Conservation (phyloP, 805 yeast genomes). For the Kodamaea leandrae region DNA sequence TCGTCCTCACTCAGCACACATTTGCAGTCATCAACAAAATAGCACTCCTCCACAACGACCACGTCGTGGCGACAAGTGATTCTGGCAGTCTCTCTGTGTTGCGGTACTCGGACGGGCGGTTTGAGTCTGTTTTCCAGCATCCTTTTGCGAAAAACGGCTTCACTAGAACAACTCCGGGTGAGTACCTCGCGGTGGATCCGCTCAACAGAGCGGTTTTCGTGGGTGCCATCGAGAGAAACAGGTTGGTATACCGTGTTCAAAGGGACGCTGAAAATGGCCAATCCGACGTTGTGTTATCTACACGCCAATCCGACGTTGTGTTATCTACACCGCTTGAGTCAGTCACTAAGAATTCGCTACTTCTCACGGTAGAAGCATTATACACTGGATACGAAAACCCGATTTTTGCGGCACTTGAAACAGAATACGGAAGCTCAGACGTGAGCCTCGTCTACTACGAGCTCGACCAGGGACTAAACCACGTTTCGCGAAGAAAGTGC, state of each 20-base stretch:
- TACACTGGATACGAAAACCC: conserved; percentile 80
- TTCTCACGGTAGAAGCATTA: conserved; percentile 54
- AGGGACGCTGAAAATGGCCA: conserved; percentile 42
- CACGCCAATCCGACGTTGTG: no score
- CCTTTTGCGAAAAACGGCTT: conserved; percentile 75
- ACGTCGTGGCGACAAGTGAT: conserved; percentile 70
- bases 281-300: no score
- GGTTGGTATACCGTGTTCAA: conserved; percentile 62
- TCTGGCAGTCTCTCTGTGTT: conserved; percentile 67
- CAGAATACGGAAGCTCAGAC: conserved; percentile 40
- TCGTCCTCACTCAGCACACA: conserved; percentile 42
- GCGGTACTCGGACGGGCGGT: conserved; percentile 41
- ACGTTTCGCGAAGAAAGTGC: conserved; percentile 49
- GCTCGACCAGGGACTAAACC: conserved; percentile 82
- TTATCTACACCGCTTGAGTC: conserved; percentile 73
- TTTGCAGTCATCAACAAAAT: conserved; percentile 61
- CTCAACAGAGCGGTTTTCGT: conserved; percentile 66
- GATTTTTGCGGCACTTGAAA: conserved; percentile 75
- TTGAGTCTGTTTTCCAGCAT: conserved; percentile 54
- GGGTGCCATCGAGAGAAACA: conserved; percentile 70
- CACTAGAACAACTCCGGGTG: conserved; percentile 73
- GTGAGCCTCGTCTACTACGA: conserved; percentile 63
- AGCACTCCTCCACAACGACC: conserved; percentile 53
- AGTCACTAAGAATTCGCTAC: conserved; percentile 46
- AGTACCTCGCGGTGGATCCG: conserved; percentile 67